A percentile compares a stretch with the other conserved stretches of the same genome.
phyloP scores from a whole-genome alignment of 2,329 filamentous ascomycete species.

The Aaosphaeria arxii region DNA sequence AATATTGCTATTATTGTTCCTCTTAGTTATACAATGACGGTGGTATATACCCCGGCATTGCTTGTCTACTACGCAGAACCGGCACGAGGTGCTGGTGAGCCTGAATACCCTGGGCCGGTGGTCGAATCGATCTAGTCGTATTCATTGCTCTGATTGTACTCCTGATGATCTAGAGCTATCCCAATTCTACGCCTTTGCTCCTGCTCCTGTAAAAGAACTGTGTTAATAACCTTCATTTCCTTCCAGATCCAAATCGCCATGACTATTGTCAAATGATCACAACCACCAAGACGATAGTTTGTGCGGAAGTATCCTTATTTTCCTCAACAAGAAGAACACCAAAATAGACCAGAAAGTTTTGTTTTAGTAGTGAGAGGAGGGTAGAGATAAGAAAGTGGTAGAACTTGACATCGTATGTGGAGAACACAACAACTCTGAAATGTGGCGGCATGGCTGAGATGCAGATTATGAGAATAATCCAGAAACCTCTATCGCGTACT shows the following conservation, averaged over 20 bases:
- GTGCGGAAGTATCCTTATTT: conserved; percentile 17
- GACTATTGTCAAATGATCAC: conserved; percentile 26
- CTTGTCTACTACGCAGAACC: no score
- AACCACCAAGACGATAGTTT: conserved; percentile 28
- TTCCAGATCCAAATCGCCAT: conserved; percentile 32
- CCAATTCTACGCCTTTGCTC: conserved; percentile 1
- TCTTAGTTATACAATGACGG: no score
- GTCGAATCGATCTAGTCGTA: no score
- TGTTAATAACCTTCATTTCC: conserved; percentile 33
- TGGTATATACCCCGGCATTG: no score
- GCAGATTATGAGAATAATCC: conserved; percentile 32
- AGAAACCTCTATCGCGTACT: conserved; percentile 31
- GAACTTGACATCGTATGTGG: conserved; percentile 36
- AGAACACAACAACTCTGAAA: conserved; percentile 35
- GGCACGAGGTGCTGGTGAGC: no score
- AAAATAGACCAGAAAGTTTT: conserved; percentile 35
- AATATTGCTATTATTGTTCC: no score
- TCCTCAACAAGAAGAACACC: conserved; percentile 30
- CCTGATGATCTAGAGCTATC: no score
- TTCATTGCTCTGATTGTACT: no score
- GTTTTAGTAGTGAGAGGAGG: conserved; percentile 32
- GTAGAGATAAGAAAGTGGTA: conserved; percentile 34
- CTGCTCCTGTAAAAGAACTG: conserved; percentile 31
- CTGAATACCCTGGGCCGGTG: no score
- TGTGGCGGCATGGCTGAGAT: conserved; percentile 33